phyloP scores from a whole-genome alignment of 176 grass and related monocot species.

The Oryza longistaminata region DNA sequence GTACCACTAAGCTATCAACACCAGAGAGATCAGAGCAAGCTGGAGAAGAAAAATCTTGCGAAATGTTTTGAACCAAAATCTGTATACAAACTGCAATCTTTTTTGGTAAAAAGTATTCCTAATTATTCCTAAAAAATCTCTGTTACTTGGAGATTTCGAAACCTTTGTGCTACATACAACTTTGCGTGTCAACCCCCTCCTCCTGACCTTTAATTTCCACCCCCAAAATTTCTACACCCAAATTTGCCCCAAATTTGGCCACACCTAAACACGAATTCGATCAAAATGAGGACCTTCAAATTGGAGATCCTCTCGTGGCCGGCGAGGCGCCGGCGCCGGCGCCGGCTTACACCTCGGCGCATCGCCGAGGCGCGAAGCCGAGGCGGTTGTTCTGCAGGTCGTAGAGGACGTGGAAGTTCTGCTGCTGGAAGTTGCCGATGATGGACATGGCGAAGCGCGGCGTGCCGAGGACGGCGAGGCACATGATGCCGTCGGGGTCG shows the following conservation, averaged over 20 bases:
- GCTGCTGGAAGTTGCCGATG: conserved; percentile 94
- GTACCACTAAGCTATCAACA: neutral
- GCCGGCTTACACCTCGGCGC: conserved; percentile 61
- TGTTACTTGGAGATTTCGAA: conserved; percentile 30
- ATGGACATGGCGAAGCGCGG: conserved; percentile 63
- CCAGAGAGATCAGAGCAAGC: neutral
- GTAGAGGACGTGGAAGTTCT: conserved; percentile 90
- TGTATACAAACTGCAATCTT: conserved; percentile 5
- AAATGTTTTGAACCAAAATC: neutral
- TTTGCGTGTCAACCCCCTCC: neutral
- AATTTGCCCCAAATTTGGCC: neutral
- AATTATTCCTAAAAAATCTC: neutral
- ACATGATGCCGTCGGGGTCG: conserved; percentile 64
- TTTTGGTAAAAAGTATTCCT: conserved; percentile 3
- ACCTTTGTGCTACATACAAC: neutral
- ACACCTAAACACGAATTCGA: neutral
- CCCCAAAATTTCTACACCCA: conserved; percentile 35
- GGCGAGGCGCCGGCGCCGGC: neutral
- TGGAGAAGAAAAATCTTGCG: neutral
- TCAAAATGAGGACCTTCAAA: conserved; percentile 22
- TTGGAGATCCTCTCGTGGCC: neutral
- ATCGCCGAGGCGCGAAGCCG: conserved; percentile 76
- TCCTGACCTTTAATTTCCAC: too few relatives aligned
- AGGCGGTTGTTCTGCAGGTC: conserved; percentile 64
- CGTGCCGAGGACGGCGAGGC: conserved; percentile 74